Base-by-base conservation (phyloP, 2,329 filamentous ascomycete species). In the Coleophoma crateriformis region DNA sequence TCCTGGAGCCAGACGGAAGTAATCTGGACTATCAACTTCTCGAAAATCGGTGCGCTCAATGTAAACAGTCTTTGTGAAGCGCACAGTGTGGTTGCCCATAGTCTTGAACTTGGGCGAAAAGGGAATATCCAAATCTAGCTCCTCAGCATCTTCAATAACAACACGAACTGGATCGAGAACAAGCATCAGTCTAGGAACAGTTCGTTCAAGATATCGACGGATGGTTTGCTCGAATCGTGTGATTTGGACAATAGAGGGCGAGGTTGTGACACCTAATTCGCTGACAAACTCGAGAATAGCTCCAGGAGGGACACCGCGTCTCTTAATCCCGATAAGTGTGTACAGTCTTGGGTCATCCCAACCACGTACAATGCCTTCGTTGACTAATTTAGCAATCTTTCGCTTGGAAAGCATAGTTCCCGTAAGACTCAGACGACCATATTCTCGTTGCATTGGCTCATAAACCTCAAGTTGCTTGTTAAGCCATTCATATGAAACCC, bases 291-390 rank as follows among this genome's bases (percentile, higher is more conserved):
- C 85, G 50, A 96, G 80, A 52, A 96, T 87, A 2, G 90, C 91
- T 20, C 88, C 88, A 0, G 92, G 90, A 1, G 92, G 92, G 0
- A 96, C 81, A 64, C 92, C 92, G 51, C 91, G 82, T 46, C 92
- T 81, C 48, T 88, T 85, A 45, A 96, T 80, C 1, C 82, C 90
- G 52, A 92, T 90, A 15, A 96, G 74, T 1, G 91, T 96, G 71
- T 89, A 96, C 5, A 97, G 76, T 33, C 92, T 81, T 11, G 92
- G 92, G 61, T 96, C 92, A 59, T 96, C 88, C 90, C 91, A 96
- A 48, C 82, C 88, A 35, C 87, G 81, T 7, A 97, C 91, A 55
- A 85, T 76, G n/a, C 82, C 81, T 46, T 87, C 80, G 41, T 85
- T 78, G 2, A 96, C 89, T 5, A 96, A 73, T 69, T 87, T 85